Percentiles rank a stretch among this genome's conserved stretches.
phyloP scores from a whole-genome alignment of 805 yeast genomes.

The Barnettozyma populi region DNA sequence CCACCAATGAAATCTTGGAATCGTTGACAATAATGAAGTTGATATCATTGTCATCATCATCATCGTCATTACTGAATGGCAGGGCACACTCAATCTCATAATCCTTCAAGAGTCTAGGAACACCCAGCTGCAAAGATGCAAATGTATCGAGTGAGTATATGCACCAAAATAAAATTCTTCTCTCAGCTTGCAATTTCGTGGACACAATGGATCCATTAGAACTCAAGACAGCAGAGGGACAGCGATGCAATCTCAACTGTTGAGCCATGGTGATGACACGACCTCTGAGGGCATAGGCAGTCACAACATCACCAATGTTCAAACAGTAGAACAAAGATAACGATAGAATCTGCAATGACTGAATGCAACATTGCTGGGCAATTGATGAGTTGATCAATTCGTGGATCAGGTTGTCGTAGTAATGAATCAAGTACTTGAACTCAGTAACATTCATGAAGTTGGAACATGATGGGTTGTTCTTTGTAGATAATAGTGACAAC shows the following conservation, averaged over 20 bases:
- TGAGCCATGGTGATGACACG: constrained; percentile 77
- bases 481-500: constrained; percentile 35
- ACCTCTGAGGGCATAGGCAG: constrained; percentile 73
- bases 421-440: constrained; percentile 30
- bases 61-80: constrained; percentile 51
- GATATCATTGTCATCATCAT: constrained; percentile 39
- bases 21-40: constrained; percentile 57
- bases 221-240: constrained; percentile 77
- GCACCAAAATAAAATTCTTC: constrained; percentile 83
- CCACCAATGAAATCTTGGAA: constrained; percentile 55
- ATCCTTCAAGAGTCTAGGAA: constrained; percentile 75
- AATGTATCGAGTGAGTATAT: constrained; percentile 72
- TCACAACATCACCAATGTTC: constrained; percentile 65
- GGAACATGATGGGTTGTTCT: constrained; percentile 10
- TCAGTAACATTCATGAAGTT: constrained; percentile 8
- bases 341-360: constrained; percentile 63
- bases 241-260: constrained; percentile 76
- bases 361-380: constrained; percentile 55
- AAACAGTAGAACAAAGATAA: constrained; percentile 67
- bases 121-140: constrained; percentile 71
- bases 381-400: constrained; percentile 59
- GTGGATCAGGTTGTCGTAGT: constrained; percentile 56
- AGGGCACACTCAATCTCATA: constrained; percentile 81
- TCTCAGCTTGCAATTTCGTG: constrained; percentile 70
- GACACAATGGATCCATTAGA: constrained; percentile 61